Evolutionary conservation across 169 alveolate species (phyloP).

Genomic region (Amoebophrya sp.): DNA sequence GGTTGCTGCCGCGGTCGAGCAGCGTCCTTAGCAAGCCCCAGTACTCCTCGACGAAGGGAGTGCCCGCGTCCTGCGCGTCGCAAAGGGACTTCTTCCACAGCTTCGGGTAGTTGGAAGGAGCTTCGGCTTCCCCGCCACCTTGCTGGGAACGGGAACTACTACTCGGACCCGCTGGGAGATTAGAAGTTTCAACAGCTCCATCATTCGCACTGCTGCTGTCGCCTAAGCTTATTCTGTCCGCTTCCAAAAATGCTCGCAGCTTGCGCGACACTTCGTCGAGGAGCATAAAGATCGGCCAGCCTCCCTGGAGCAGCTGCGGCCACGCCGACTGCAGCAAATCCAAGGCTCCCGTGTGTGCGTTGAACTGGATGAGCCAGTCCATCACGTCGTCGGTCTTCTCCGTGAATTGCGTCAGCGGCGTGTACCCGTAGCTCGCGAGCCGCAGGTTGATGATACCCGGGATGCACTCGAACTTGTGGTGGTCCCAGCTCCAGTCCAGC

Average conservation of each 20-base stretch:
- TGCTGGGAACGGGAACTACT: too few species aligned
- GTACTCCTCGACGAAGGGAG: not conserved
- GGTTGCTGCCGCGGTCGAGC: not conserved
- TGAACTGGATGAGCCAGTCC: not conserved
- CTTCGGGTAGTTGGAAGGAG: too few species aligned
- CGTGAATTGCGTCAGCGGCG: not conserved
- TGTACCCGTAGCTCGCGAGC: not conserved
- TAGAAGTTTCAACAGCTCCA: not conserved
- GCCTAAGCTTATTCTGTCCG: too few species aligned
- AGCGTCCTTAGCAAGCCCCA: not conserved
- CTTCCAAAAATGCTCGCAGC: not conserved
- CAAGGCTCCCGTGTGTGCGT: constrained; percentile 5
- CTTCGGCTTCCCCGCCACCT: too few species aligned
- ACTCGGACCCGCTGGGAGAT: too few species aligned
- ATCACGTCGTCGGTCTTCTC: not conserved
- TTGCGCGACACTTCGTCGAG: not conserved
- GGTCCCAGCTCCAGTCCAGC: not conserved
- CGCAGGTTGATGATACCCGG: not conserved
- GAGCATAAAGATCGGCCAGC: constrained; percentile 12
- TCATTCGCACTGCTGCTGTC: too few species aligned
- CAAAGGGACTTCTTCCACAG: not conserved
- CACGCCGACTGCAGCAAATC: not conserved
- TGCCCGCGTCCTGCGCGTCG: not conserved
- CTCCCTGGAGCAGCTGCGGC: constrained; percentile 3
- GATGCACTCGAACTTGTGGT: not conserved